Evolutionary conservation across 306 rosid species (phyloP).

Genomic region (Rosa multiflora): DNA sequence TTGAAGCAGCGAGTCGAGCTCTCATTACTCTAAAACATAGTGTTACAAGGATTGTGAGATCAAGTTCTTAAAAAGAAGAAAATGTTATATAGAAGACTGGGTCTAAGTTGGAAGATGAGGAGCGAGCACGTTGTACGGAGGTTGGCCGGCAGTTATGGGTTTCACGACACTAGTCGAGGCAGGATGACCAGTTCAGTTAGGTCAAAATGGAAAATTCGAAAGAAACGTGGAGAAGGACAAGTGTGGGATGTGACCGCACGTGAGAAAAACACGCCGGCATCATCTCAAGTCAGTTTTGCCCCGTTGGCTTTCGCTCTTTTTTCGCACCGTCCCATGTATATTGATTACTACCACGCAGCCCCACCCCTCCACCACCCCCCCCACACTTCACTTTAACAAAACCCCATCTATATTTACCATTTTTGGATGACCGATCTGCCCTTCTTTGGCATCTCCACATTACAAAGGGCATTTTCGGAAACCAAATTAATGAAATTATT

Average conservation of each 20-base stretch:
- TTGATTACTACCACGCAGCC: conserved; percentile 44
- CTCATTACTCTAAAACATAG: neutral
- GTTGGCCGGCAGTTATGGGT: neutral
- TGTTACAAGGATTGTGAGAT: no score
- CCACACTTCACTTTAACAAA: neutral
- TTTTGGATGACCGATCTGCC: conserved; percentile 32
- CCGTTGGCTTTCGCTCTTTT: conserved; percentile 37
- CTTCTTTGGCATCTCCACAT: neutral
- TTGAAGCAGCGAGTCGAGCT: neutral
- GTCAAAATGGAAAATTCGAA: conserved; percentile 11
- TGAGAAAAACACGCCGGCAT: conserved; percentile 37
- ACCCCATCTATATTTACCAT: neutral
- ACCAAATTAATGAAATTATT: no score
- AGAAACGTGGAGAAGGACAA: neutral
- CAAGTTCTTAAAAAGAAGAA: no score
- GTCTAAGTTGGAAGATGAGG: neutral
- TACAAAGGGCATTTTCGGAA: neutral
- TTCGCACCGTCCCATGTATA: conserved; percentile 46
- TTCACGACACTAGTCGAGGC: neutral
- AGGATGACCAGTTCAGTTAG: no score
- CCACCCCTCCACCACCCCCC: neutral
- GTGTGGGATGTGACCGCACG: conserved; percentile 29
- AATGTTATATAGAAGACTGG: neutral
- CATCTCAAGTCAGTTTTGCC: conserved; percentile 41
- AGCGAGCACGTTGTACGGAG: neutral